Percentiles rank a stretch among this genome's conserved stretches.
Conservation (phyloP, 352 stramenopile species). For the Pythium apleroticum region DNA sequence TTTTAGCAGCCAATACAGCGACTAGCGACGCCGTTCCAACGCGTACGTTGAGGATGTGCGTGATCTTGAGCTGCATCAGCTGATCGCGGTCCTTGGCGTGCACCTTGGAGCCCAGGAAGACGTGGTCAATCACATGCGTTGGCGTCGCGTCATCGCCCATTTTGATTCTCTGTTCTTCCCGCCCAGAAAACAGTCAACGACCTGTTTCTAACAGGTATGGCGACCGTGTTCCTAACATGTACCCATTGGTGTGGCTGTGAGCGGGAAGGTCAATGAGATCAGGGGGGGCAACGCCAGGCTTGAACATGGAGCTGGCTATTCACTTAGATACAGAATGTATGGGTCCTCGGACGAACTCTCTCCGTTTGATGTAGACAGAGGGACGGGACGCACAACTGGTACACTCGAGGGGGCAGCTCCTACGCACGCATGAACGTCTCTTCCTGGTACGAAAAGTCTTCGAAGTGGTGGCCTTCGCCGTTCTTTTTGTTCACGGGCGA, state of each 20-base stretch:
- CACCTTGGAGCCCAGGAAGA: conserved; percentile 67
- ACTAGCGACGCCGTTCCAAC: neutral
- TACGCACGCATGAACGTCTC: conserved; percentile 47
- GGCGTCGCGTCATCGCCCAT: conserved; percentile 39
- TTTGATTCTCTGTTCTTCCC: neutral
- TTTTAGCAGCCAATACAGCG: neutral
- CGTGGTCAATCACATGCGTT: conserved; percentile 61
- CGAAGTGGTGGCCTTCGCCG: conserved; percentile 83
- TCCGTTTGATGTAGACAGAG: neutral
- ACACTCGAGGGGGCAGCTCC: neutral
- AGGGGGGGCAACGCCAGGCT: neutral
- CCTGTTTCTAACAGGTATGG: neutral
- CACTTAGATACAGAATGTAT: conserved; percentile 9
- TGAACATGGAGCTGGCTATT: neutral
- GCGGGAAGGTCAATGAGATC: neutral
- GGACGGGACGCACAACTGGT: neutral
- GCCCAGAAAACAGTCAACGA: neutral
- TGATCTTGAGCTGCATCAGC: conserved; percentile 63
- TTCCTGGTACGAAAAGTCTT: conserved; percentile 90
- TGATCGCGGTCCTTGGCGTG: conserved; percentile 69
- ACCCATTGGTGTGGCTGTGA: too few relatives aligned
- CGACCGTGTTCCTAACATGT: conserved; percentile 1
- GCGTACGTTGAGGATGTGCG: conserved; percentile 79
- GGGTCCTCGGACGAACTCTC: neutral
- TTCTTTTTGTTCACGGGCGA: conserved; percentile 88